Evolutionary conservation across 352 stramenopile species (phyloP).

Genomic region (Thalassiosira exigua): DNA sequence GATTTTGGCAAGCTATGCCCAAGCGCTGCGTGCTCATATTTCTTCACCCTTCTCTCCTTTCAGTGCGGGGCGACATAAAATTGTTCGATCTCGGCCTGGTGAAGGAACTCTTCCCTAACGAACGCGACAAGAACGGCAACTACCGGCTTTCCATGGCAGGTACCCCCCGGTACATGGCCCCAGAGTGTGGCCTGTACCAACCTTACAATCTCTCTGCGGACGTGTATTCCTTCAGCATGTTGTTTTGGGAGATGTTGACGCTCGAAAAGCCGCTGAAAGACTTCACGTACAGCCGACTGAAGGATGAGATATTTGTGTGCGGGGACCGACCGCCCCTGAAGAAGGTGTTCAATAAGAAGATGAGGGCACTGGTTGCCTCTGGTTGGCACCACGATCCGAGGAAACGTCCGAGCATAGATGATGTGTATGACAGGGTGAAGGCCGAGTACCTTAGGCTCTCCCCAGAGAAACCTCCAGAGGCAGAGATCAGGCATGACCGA

Average conservation of each 20-base stretch:
- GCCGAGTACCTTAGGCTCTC: conserved; percentile 21
- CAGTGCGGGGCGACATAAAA: conserved; percentile 64
- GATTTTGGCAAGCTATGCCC: no score
- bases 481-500: conserved; percentile 34
- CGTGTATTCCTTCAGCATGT: conserved; percentile 93
- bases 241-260: conserved; percentile 93
- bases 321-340: conserved; percentile 37
- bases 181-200: conserved; percentile 60
- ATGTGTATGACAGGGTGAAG: conserved; percentile 74
- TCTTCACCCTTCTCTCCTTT: neutral
- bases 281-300: conserved; percentile 42
- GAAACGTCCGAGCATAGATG: conserved; percentile 70
- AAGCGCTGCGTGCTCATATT: no score
- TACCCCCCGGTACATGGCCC: conserved; percentile 64
- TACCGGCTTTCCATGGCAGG: conserved; percentile 61
- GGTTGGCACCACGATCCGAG: conserved; percentile 70
- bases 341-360: conserved; percentile 42
- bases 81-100: conserved; percentile 65
- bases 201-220: conserved; percentile 93
- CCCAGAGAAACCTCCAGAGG: neutral
- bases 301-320: conserved; percentile 41
- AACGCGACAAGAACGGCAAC: conserved; percentile 33
- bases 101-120: conserved; percentile 48
- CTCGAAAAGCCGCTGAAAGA: conserved; percentile 60
- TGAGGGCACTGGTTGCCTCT: conserved; percentile 27